A percentile compares a stretch with the other conserved stretches of the same genome.
These are phyloP conservation scores for Penicillium olsonii DNA, from an alignment of 2,329 filamentous ascomycete species.

Conservation along the genomic window DNA sequence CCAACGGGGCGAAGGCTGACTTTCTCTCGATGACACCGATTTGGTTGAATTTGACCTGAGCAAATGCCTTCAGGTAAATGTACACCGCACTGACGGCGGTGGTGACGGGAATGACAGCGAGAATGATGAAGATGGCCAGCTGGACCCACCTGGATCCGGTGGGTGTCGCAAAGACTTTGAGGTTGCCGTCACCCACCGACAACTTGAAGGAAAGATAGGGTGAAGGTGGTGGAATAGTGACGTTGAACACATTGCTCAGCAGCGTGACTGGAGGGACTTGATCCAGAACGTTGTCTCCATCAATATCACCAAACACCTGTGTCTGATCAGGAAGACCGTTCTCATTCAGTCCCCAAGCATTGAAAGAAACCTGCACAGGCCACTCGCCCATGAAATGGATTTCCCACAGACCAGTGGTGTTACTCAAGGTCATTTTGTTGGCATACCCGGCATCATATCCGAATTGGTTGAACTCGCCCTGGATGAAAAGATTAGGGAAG, in stretches of 20 bases:
- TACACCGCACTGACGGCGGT: slow-evolving; percentile 54
- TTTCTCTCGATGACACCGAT: slow-evolving; percentile 55
- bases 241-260: slow-evolving; percentile 58
- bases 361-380: slow-evolving; percentile 62
- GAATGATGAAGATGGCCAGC: slow-evolving; percentile 55
- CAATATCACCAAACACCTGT: slow-evolving; percentile 61
- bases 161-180: slow-evolving; percentile 54
- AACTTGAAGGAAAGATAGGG: slow-evolving; percentile 59
- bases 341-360: slow-evolving; percentile 66
- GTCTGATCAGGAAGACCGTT: slow-evolving; percentile 63
- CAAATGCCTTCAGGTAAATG: slow-evolving; percentile 62
- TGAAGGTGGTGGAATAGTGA: slow-evolving; percentile 56
- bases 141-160: slow-evolving; percentile 56
- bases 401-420: slow-evolving; percentile 54
- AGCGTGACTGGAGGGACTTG: slow-evolving; percentile 62
- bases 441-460: slow-evolving; percentile 62
- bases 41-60: slow-evolving; percentile 64
- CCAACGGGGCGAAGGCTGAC: slow-evolving; percentile 3
- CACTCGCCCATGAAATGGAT: slow-evolving; percentile 65
- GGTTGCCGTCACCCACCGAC: slow-evolving; percentile 55
- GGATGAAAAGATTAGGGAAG: slow-evolving; percentile 64
- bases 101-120: slow-evolving; percentile 55
- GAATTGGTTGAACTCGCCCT: slow-evolving; percentile 64
- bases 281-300: slow-evolving; percentile 61
- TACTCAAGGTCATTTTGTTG: slow-evolving; percentile 54